These are phyloP conservation scores for Lepidium aucheri DNA, from an alignment of 345 rosid species.

Conservation along the genomic window DNA sequence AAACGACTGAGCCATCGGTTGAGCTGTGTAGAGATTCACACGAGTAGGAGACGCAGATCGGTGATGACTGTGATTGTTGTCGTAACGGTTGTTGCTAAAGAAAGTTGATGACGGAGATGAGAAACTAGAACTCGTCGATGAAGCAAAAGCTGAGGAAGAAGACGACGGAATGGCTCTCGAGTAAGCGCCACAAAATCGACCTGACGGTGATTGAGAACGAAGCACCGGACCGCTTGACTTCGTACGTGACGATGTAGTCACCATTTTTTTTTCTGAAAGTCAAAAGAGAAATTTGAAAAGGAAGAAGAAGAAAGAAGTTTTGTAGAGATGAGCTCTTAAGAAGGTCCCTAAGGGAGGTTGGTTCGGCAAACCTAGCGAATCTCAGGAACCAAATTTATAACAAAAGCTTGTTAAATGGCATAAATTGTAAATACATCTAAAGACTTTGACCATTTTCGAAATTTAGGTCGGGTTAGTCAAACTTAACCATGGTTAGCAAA, in stretches of 20 bases:
- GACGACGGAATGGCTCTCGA: slow-evolving; percentile 15
- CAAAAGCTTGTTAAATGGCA: slow-evolving; percentile 18
- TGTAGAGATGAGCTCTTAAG: background rate
- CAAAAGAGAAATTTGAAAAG: background rate
- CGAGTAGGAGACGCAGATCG: slow-evolving; percentile 31
- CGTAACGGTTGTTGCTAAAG: background rate
- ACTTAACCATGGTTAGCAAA: too few species aligned
- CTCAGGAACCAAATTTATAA: slow-evolving; percentile 11
- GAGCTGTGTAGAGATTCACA: slow-evolving; percentile 5
- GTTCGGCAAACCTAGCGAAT: slow-evolving; percentile 29
- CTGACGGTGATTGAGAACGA: slow-evolving; percentile 26
- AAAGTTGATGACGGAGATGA: slow-evolving; percentile 26
- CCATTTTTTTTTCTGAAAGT: slow-evolving; percentile 1
- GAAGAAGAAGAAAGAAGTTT: background rate
- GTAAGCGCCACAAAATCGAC: slow-evolving; percentile 22
- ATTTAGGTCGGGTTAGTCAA: too few species aligned
- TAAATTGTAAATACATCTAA: background rate
- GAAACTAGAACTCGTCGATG: slow-evolving; percentile 27
- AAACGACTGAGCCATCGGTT: background rate
- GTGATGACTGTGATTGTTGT: slow-evolving; percentile 3
- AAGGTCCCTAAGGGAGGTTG: slow-evolving; percentile 20
- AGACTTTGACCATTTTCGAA: too few species aligned
- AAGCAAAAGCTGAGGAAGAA: slow-evolving; percentile 26
- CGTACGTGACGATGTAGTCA: slow-evolving; percentile 25
- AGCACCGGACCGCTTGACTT: slow-evolving; percentile 15